phyloP scores from a whole-genome alignment of 2,329 filamentous ascomycete species.

The Lithohypha guttulata region DNA sequence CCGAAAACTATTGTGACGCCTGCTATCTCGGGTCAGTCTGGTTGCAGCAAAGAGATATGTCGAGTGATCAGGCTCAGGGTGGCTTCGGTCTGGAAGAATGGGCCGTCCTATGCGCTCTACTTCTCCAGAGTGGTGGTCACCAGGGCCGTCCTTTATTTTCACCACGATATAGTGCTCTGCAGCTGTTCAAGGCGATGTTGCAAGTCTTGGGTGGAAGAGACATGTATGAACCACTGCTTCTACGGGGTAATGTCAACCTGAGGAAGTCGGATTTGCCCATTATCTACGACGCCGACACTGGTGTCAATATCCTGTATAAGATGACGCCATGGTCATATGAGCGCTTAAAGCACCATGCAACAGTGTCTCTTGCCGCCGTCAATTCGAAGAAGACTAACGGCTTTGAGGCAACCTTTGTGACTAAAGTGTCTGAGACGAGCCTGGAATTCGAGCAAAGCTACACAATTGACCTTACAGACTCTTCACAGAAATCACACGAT shows the following conservation, averaged over 20 bases:
- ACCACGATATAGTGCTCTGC: conserved; percentile 73
- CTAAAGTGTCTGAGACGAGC: conserved; percentile 41
- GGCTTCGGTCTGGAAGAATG: conserved; percentile 94
- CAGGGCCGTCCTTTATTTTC: conserved; percentile 64
- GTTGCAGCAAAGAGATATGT: conserved; percentile 79
- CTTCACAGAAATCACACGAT: conserved; percentile 4
- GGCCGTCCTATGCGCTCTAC: conserved; percentile 65
- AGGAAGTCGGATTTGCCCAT: conserved; percentile 48
- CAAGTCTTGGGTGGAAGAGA: conserved; percentile 72
- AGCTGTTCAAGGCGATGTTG: conserved; percentile 88
- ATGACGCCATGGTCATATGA: conserved; percentile 78
- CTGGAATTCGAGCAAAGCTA: conserved; percentile 47
- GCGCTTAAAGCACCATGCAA: conserved; percentile 63
- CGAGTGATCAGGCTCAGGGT: conserved; percentile 56
- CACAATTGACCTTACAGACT: conserved; percentile 21
- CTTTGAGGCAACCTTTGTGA: conserved; percentile 76
- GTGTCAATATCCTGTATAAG: conserved; percentile 78
- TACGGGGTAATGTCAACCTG: conserved; percentile 33
- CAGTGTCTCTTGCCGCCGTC: conserved; percentile 61
- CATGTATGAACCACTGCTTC: conserved; percentile 54
- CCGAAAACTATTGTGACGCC: conserved; percentile 66
- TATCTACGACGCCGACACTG: conserved; percentile 64
- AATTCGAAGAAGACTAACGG: conserved; percentile 64
- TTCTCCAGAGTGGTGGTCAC: conserved; percentile 66
- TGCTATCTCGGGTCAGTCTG: conserved; percentile 79